Percentiles rank a stretch among this genome's conserved stretches.
phyloP scores from a whole-genome alignment of 2,329 filamentous ascomycete genomes.

The Dothidotthia symphoricarpi region DNA sequence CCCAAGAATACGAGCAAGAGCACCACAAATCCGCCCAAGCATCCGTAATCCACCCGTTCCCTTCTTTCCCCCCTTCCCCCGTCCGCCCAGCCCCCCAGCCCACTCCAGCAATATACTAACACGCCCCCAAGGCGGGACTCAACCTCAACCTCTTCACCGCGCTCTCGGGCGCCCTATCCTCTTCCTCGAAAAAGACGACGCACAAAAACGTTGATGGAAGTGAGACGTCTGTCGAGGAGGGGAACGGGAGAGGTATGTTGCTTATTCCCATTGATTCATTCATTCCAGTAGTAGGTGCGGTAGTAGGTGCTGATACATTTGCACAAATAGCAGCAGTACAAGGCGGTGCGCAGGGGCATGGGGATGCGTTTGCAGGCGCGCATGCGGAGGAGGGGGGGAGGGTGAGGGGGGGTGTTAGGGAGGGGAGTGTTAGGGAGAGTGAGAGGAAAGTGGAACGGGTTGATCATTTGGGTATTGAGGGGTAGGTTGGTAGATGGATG shows the following conservation, averaged over 20 bases:
- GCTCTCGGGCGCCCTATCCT: slow-evolving; percentile 33
- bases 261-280: neutral
- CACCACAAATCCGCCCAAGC: too few relatives aligned
- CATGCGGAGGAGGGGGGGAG: slow-evolving; percentile 16
- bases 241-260: slow-evolving; percentile 23
- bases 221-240: slow-evolving; percentile 20
- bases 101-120: too few relatives aligned
- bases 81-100: too few relatives aligned
- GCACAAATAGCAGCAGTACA: slow-evolving; percentile 17
- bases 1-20: too few relatives aligned
- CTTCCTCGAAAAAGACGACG: slow-evolving; percentile 33
- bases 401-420: slow-evolving; percentile 6
- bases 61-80: too few relatives aligned
- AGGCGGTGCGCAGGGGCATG: slow-evolving; percentile 19
- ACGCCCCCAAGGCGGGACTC: slow-evolving; percentile 29
- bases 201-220: slow-evolving; percentile 30
- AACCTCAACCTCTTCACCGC: slow-evolving; percentile 41
- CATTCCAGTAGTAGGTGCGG: too few relatives aligned
- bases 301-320: too few relatives aligned
- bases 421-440: slow-evolving; percentile 4
- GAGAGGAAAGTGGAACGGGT: slow-evolving; percentile 17
- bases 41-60: too few relatives aligned
- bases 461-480: slow-evolving; percentile 41
- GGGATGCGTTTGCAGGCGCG: slow-evolving; percentile 22
- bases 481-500: slow-evolving; percentile 2